phyloP scores from a whole-genome alignment of 2,329 filamentous ascomycete species.

The Geosmithia putterillii region DNA sequence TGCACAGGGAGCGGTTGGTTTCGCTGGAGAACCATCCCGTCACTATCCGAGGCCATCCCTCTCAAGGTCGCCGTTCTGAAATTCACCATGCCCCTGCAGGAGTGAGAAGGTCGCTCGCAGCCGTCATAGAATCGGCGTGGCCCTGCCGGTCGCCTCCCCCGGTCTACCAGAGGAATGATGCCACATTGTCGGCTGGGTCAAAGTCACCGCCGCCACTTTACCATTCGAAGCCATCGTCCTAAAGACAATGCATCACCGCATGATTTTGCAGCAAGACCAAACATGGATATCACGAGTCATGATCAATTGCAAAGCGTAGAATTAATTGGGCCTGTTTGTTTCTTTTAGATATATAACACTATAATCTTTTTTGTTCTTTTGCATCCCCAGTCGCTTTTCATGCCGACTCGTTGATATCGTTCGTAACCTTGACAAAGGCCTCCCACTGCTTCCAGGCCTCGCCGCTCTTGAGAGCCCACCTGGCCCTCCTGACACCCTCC shows the following conservation, averaged over 20 bases:
- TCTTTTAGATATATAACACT: not conserved
- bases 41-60: not conserved
- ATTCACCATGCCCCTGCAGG: not conserved
- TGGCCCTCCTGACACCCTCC: conserved; percentile 77
- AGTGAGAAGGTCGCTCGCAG: not conserved
- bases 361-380: not conserved
- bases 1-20: conserved; percentile 13
- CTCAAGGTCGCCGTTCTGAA: not conserved
- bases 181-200: not conserved
- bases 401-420: conserved; percentile 24
- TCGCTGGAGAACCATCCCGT: conserved; percentile 16
- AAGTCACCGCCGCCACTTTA: not conserved
- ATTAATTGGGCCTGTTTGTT: not conserved
- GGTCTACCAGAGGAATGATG: not conserved
- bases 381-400: not conserved
- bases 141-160: not conserved
- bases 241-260: too few relatives aligned
- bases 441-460: conserved; percentile 76
- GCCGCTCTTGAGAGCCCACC: conserved; percentile 79
- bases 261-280: too few relatives aligned
- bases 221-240: not conserved
- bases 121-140: not conserved
- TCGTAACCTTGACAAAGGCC: conserved; percentile 73
- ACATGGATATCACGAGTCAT: too few relatives aligned
- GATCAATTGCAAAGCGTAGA: not conserved